Evolutionary conservation across 2,329 filamentous ascomycete species (phyloP).

Genomic region (Penicillium sp.): DNA sequence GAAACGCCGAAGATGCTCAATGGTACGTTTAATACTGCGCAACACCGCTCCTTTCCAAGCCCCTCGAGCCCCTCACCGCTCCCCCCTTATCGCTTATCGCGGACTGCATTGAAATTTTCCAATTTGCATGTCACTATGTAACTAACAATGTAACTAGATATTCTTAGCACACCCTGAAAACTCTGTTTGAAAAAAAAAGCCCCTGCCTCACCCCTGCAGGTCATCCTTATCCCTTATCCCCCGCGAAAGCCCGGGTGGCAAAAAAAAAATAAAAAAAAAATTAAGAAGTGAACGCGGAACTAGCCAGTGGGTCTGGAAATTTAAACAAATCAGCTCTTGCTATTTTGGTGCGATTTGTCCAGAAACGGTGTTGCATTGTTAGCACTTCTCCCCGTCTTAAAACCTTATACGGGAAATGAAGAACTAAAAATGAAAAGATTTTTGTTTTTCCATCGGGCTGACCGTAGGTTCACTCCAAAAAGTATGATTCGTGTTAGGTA

Average conservation of each 20-base stretch:
- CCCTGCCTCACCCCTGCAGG: not conserved
- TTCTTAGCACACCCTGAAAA: not conserved
- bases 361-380: not conserved
- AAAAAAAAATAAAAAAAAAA: not conserved
- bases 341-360: not conserved
- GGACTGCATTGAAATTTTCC: conserved; percentile 5
- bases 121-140: not conserved
- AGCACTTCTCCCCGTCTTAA: not conserved
- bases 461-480: not conserved
- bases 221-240: conserved; percentile 20
- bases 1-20: not conserved
- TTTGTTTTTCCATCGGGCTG: not conserved
- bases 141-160: not conserved
- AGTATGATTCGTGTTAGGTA: not conserved
- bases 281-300: not conserved
- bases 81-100: conserved; percentile 20
- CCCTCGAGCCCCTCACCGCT: conserved; percentile 1
- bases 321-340: not conserved
- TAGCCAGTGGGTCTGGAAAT: conserved; percentile 5
- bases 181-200: not conserved
- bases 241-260: conserved; percentile 23
- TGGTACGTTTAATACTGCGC: not conserved
- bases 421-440: not conserved
- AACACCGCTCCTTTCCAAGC: conserved; percentile 1
- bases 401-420: not conserved